Evolutionary conservation across 768 basidiomycete genomes (phyloP), one percentile per base, ranked within the genome.

Genomic region (Lyophyllum atratum): DNA sequence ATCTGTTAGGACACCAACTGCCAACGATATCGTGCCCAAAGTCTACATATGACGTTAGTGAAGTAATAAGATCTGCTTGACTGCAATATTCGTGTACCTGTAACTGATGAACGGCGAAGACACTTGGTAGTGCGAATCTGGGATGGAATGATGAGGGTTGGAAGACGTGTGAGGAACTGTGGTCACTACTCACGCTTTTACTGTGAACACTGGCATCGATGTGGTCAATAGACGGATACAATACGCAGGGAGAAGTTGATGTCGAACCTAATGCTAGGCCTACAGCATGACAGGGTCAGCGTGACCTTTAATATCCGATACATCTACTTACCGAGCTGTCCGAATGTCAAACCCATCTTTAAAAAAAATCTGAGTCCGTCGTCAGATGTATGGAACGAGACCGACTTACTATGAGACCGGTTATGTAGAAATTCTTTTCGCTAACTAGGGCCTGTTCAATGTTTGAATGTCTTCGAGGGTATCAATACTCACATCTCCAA

Each of bases 1-100:
- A 64, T 90, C 88, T 7, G 84, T 86, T 3, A 74, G 52, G 26
- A 83, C 81, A 2, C 85, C 81, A 1, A 82, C 64, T 11, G 74
- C 80, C 6, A 90, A 73, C 0, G 86, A 80, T 8, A 79, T 56
- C 8, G 77, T 78, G 3, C 82, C 87, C 2, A 87, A 59, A 4
- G 72, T 60, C 84, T 86, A 54, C 10, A 49, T 9, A 19, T 29
- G 10, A 28, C 31, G 31, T 52, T 17, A 56, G 29, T 34, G 51
- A 17, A 49, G 28, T 47, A 39, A 17, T 15, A 37, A 26, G 19
- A 49, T 39, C 47, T 17, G 29, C 22, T 39, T n/a, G 21, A 25
- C 22, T 52, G 12, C 5, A 14, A 22, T 31, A 43, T 31, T 19
- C 15, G 69, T 72, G 21, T 29, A 85, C 83, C 68, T 77, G 78